Conservation (phyloP, 1,284 basidiomycete genomes). For the Rhodotorula sp. region DNA sequence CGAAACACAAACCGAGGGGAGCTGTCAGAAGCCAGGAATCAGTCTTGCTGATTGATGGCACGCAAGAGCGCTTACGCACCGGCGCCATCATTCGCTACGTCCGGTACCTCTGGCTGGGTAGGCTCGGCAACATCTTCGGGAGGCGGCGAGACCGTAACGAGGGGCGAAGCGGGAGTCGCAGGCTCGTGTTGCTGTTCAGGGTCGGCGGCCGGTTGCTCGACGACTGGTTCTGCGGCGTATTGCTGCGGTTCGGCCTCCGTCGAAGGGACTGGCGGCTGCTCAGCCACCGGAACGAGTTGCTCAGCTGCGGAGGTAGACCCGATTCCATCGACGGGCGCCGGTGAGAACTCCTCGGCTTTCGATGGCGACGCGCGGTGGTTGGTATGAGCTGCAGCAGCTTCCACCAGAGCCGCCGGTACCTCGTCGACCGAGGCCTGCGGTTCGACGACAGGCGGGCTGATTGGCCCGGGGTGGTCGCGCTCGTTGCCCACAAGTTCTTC, state of each 20-base stretch:
- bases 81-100: fast-evolving
- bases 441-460: background rate
- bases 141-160: background rate
- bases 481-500: background rate
- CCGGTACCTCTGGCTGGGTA: too few relatives aligned
- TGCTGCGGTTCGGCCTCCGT: too few relatives aligned
- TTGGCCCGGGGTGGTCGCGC: background rate
- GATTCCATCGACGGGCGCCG: too few relatives aligned
- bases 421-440: background rate
- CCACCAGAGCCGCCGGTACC: background rate
- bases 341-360: too few relatives aligned
- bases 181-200: background rate
- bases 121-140: background rate
- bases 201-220: background rate
- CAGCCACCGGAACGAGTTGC: too few relatives aligned
- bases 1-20: background rate
- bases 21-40: background rate
- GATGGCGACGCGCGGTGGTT: too few relatives aligned
- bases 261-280: too few relatives aligned
- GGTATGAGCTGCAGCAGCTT: too few relatives aligned
- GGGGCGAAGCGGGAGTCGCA: background rate
- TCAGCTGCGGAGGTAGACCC: too few relatives aligned
- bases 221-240: background rate
- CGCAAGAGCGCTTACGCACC: background rate
- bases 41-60: background rate